These are phyloP conservation scores for Pseudognaphalium luteoalbum DNA, from an alignment of 129 eudicot genomes.

Conservation along the genomic window DNA sequence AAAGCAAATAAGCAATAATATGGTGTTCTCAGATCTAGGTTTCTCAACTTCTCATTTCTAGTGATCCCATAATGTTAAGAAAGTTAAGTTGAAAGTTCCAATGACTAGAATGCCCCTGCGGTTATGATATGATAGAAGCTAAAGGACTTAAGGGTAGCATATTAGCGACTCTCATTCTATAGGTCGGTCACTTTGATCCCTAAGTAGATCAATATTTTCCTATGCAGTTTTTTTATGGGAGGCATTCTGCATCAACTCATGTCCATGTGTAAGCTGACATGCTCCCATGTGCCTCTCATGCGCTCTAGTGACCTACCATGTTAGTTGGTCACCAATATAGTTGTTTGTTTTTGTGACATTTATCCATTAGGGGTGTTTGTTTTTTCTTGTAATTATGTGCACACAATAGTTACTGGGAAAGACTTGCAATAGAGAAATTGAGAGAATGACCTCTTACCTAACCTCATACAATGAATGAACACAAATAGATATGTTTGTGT, in stretches of 20 bases:
- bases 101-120: neutral
- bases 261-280: slow-evolving; percentile 45
- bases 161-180: neutral
- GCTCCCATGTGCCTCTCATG: slow-evolving; percentile 43
- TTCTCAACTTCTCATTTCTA: neutral
- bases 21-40: neutral
- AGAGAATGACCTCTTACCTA: slow-evolving; percentile 4
- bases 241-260: slow-evolving; percentile 9
- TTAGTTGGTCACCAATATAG: slow-evolving; percentile 19
- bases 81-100: neutral
- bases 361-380: slow-evolving; percentile 16
- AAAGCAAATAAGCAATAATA: slow-evolving; percentile 1
- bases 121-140: neutral
- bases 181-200: neutral
- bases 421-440: neutral
- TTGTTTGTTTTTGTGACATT: slow-evolving; percentile 15
- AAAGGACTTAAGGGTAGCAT: neutral
- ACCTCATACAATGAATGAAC: slow-evolving; percentile 2
- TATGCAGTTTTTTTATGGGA: neutral
- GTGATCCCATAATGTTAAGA: neutral
- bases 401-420: neutral
- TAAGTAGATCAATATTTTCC: neutral
- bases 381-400: slow-evolving; percentile 22
- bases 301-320: slow-evolving; percentile 32
- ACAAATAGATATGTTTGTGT: neutral